Conservation (phyloP, 768 basidiomycete species). For the Phanerochaete carnosa region DNA sequence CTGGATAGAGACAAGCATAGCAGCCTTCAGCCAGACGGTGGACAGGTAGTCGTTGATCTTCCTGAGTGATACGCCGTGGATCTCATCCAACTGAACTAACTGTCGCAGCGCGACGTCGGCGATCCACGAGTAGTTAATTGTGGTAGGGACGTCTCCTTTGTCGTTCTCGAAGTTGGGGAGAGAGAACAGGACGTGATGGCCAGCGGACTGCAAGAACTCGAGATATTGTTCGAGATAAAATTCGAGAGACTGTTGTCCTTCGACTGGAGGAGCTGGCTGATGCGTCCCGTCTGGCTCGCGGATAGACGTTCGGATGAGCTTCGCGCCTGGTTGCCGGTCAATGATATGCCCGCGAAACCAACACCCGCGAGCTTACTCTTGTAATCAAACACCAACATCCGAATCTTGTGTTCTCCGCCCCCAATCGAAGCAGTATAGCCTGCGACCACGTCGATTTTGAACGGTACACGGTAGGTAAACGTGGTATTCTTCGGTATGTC, state of each 20-base stretch:
- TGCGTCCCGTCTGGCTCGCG: no score
- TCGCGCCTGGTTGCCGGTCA: background rate
- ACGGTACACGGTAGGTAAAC: constrained; percentile 18
- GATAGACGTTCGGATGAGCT: no score
- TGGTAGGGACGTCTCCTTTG: constrained; percentile 2
- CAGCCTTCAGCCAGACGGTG: constrained; percentile 14
- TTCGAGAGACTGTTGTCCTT: background rate
- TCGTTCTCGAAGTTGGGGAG: constrained; percentile 21
- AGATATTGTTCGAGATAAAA: constrained; percentile 20
- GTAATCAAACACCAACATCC: constrained; percentile 15
- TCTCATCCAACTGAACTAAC: background rate
- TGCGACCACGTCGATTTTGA: constrained; percentile 8
- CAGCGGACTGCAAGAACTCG: constrained; percentile 18
- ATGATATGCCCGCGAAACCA: no score
- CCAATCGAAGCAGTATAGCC: constrained; percentile 11
- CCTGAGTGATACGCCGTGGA: constrained; percentile 10
- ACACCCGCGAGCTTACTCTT: constrained; percentile 7
- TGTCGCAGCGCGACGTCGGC: background rate
- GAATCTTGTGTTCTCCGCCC: constrained; percentile 10
- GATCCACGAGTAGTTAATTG: constrained; percentile 14
- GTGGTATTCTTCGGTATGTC: background rate
- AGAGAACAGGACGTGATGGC: constrained; percentile 22
- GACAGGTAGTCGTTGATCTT: constrained; percentile 16
- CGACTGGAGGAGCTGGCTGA: no score
- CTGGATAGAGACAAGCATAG: constrained; percentile 3